These are phyloP conservation scores for Metarhizium robertsii DNA, from an alignment of 2,329 filamentous ascomycete species.

Conservation along the genomic window DNA sequence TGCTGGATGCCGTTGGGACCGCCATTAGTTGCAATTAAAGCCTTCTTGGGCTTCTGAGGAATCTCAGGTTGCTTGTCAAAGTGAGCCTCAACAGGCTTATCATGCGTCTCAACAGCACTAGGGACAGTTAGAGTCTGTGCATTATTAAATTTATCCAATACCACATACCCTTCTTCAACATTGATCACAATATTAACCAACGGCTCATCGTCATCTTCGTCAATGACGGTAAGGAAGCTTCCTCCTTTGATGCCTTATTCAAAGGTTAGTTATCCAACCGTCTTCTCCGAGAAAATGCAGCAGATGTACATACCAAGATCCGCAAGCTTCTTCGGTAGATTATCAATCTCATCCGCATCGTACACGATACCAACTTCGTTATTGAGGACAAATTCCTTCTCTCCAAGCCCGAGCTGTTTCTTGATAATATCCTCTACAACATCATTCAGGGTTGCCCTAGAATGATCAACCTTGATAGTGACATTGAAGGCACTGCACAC, in stretches of 20 bases:
- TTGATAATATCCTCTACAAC: constrained; percentile 69
- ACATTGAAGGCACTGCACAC: constrained; percentile 71
- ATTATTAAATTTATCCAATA: background rate
- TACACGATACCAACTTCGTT: constrained; percentile 73
- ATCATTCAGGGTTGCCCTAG: constrained; percentile 65
- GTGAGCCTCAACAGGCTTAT: constrained; percentile 45
- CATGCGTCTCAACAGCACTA: constrained; percentile 32
- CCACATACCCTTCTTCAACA: constrained; percentile 51
- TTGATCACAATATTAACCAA: constrained; percentile 74
- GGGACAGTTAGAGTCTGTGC: constrained; percentile 16
- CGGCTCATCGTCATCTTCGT: constrained; percentile 64
- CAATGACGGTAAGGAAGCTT: constrained; percentile 75
- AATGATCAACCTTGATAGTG: constrained; percentile 57
- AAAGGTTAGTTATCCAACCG: background rate
- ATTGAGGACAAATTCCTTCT: constrained; percentile 68
- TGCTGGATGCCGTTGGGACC: constrained; percentile 23
- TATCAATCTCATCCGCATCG: constrained; percentile 81
- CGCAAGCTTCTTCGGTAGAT: constrained; percentile 67
- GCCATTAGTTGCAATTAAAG: constrained; percentile 27
- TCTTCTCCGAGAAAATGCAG: too few relatives aligned
- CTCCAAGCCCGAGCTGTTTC: constrained; percentile 62
- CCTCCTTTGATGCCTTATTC: constrained; percentile 57
- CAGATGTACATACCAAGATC: constrained; percentile 52
- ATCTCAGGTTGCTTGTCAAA: constrained; percentile 36
- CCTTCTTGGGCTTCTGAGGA: constrained; percentile 42